phyloP scores from a whole-genome alignment of 257 asterid genomes.

The Rubia yunnanensis region DNA sequence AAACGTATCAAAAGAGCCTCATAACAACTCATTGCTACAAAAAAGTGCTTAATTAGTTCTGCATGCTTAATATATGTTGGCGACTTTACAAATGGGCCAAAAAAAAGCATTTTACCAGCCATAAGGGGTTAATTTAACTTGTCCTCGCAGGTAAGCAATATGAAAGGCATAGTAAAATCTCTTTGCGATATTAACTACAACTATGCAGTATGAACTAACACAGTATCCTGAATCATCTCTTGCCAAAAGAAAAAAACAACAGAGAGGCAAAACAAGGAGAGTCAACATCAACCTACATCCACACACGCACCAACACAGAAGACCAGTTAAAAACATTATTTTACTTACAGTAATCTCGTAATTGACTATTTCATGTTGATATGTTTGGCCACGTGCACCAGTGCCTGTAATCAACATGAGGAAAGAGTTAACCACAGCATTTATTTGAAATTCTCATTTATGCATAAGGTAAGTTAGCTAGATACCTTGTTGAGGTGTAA shows the following conservation, averaged over 20 bases:
- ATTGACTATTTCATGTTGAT: constrained; percentile 36
- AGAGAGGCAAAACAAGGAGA: background rate
- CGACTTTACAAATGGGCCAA: background rate
- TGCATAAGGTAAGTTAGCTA: background rate
- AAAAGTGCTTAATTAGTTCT: background rate
- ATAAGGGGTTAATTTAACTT: background rate
- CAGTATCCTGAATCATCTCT: background rate
- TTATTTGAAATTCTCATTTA: constrained; percentile 1
- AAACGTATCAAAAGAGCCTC: background rate
- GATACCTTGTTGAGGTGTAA: constrained; percentile 53
- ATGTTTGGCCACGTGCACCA: constrained; percentile 32
- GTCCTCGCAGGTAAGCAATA: background rate
- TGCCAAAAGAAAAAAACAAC: background rate
- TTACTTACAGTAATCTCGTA: constrained; percentile 43
- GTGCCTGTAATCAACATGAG: constrained; percentile 37
- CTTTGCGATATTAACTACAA: background rate
- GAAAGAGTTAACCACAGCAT: constrained; percentile 8
- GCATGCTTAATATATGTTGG: background rate
- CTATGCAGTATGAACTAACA: background rate
- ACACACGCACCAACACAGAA: background rate
- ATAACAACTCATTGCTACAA: background rate
- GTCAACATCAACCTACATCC: background rate
- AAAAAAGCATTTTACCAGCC: background rate
- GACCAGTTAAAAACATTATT: background rate
- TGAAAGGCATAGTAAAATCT: background rate